Evolutionary conservation across 1,139 yeast genomes (phyloP).

Genomic region (Yamadazyma mexicana): DNA sequence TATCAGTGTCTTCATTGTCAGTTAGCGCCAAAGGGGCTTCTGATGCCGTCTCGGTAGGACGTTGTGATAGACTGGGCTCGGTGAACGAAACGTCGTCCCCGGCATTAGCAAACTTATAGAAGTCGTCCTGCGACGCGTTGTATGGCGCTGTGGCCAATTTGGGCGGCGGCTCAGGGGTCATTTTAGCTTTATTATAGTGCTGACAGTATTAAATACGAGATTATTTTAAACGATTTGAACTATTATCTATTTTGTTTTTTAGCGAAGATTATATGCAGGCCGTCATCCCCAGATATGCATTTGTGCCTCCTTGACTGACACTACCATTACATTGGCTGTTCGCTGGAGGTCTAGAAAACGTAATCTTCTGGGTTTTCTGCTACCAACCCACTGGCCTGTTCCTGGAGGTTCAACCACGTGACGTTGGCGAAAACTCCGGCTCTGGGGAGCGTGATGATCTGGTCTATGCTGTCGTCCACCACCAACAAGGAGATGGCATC

Average conservation of each 20-base stretch:
- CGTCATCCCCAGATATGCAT: not conserved
- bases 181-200: no score
- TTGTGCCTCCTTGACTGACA: no score
- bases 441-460: slow-evolving; percentile 26
- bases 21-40: no score
- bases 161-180: not conserved
- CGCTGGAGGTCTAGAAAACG: not conserved
- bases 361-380: slow-evolving; percentile 31
- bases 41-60: no score
- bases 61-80: not conserved
- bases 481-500: slow-evolving; percentile 85
- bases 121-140: not conserved
- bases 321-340: no score
- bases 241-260: not conserved
- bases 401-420: slow-evolving; percentile 63
- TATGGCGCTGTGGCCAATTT: not conserved
- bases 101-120: slow-evolving; percentile 1
- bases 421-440: slow-evolving; percentile 43
- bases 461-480: slow-evolving; percentile 42
- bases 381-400: slow-evolving; percentile 56
- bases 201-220: no score
- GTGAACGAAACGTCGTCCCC: not conserved
- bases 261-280: not conserved
- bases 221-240: no score
- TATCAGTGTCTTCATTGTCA: not conserved